These are phyloP conservation scores for Aristolochia fimbriata DNA, from an alignment of 164 flowering plant species.

Conservation along the genomic window DNA sequence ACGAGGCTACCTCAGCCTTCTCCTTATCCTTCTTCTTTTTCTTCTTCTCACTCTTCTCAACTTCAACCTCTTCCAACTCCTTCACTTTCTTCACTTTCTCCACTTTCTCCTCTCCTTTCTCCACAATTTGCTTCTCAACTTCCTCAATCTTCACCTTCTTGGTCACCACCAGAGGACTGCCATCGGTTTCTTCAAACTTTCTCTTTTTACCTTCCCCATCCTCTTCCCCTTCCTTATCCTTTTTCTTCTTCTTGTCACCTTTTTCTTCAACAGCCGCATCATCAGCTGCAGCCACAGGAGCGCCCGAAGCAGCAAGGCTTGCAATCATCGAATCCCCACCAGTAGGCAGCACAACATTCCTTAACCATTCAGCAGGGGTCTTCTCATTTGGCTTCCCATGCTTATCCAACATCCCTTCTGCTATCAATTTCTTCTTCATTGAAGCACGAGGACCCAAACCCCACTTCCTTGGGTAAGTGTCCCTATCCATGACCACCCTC, in stretches of 20 bases:
- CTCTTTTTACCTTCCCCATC: slow-evolving; percentile 1
- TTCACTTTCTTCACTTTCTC: slow-evolving; percentile 1
- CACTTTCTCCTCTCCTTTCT: slow-evolving; percentile 1
- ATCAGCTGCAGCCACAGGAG: slow-evolving; percentile 9
- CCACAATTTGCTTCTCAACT: neutral
- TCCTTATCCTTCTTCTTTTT: slow-evolving; percentile 5
- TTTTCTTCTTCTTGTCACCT: slow-evolving; percentile 24
- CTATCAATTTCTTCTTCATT: slow-evolving; percentile 63
- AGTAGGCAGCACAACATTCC: slow-evolving; percentile 53
- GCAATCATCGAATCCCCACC: slow-evolving; percentile 66
- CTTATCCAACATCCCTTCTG: slow-evolving; percentile 56
- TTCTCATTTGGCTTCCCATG: slow-evolving; percentile 69
- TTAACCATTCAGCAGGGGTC: slow-evolving; percentile 60
- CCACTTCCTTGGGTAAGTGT: slow-evolving; percentile 81
- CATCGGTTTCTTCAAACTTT: neutral
- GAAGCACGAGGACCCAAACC: slow-evolving; percentile 77
- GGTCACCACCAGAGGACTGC: slow-evolving; percentile 1
- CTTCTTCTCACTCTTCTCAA: slow-evolving; percentile 6
- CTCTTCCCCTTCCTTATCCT: slow-evolving; percentile 19
- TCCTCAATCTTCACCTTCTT: slow-evolving; percentile 1
- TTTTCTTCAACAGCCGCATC: slow-evolving; percentile 3
- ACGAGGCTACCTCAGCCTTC: neutral
- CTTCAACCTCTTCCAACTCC: neutral
- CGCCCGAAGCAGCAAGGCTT: slow-evolving; percentile 38
- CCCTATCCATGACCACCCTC: slow-evolving; percentile 85